Evolutionary conservation across 2,329 filamentous ascomycete species (phyloP), one percentile per base, ranked within the genome.

Genomic region (Blastomyces parvus): DNA sequence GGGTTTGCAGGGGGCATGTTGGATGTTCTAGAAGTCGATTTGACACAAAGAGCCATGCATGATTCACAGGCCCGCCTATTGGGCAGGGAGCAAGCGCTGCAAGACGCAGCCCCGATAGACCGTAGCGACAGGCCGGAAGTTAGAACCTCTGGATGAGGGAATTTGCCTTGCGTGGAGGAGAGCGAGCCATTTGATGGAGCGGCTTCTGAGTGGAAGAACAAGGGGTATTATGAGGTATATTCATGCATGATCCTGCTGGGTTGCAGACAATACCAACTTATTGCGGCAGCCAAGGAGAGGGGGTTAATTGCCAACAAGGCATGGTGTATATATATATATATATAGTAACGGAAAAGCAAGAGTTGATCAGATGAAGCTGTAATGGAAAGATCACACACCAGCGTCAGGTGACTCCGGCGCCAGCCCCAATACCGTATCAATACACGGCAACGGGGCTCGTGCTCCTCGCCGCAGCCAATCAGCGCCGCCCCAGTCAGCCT

Each of bases 21-120:
- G 36, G 44, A 48, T n/a, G n/a, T 48, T 48, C 44, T 48, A 59
- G 57, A 59, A 44, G 25, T 33, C 38, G 57, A 59, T 30, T 48
- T 46, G 57, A 33, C 42, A 46, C 57, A 46, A 25, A 33, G 57
- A 46, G 14, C 38, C 57, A 33, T 46, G 57, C 6, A 59, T 19
- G 4, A 55, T 59, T 46, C 4, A 30, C 25, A 9, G 22, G 11
- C 22, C 36, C 6, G 36, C n/a, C 48, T 46, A 59, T 59, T 59
- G 57, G 57, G 22, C 27, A 17, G 57, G 42, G 25, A 46, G n/a
- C 22, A 6, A 33, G 6, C 30, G 33, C n/a, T 48, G 40, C 27
- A 33, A 25, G 25, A 44, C 19, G 25, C 22, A 11, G 40, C 7
- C 33, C 22, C 17, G 33, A 25, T 44, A 33, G 46, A 36, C n/a